phyloP scores from a whole-genome alignment of 73 alveolate species.

The Effrenium voratum region DNA sequence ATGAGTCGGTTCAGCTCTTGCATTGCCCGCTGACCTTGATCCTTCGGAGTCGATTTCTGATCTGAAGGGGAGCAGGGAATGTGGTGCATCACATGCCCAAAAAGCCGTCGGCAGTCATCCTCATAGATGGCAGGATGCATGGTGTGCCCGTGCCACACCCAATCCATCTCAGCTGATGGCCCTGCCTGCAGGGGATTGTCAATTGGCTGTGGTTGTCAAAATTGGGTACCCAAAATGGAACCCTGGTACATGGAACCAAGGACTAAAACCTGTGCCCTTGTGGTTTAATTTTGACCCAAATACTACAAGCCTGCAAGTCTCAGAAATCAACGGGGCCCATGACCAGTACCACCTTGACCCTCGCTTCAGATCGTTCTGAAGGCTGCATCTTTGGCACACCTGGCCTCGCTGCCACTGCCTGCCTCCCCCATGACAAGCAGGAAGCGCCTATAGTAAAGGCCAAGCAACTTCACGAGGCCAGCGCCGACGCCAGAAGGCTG shows the following conservation, averaged over 20 bases:
- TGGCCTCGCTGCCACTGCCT: constrained; percentile 22
- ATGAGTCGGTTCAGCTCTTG: constrained; percentile 24
- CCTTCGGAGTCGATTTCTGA: not conserved
- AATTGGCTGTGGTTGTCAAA: too few relatives aligned
- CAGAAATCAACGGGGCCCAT: too few relatives aligned
- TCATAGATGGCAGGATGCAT: constrained; percentile 39
- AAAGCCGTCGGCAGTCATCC: constrained; percentile 56
- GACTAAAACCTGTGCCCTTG: too few relatives aligned
- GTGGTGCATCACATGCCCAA: constrained; percentile 77
- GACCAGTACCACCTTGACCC: too few relatives aligned
- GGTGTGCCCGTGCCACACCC: constrained; percentile 89
- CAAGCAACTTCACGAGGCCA: constrained; percentile 12
- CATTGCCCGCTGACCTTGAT: constrained; percentile 15
- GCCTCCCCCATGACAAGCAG: constrained; percentile 74
- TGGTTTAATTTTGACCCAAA: too few relatives aligned
- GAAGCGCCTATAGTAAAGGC: constrained; percentile 61
- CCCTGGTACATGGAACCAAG: too few relatives aligned
- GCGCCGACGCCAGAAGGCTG: not conserved
- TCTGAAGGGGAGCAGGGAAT: constrained; percentile 77
- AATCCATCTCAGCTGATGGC: constrained; percentile 86
- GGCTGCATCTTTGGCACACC: too few relatives aligned
- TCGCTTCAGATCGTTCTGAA: too few relatives aligned
- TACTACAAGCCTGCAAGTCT: too few relatives aligned
- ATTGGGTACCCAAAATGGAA: too few relatives aligned
- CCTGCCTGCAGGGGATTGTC: too few relatives aligned